Percentiles rank a stretch among this genome's conserved stretches.
phyloP scores from a whole-genome alignment of 805 yeast species.

The Saccharomycopsis sp. region DNA sequence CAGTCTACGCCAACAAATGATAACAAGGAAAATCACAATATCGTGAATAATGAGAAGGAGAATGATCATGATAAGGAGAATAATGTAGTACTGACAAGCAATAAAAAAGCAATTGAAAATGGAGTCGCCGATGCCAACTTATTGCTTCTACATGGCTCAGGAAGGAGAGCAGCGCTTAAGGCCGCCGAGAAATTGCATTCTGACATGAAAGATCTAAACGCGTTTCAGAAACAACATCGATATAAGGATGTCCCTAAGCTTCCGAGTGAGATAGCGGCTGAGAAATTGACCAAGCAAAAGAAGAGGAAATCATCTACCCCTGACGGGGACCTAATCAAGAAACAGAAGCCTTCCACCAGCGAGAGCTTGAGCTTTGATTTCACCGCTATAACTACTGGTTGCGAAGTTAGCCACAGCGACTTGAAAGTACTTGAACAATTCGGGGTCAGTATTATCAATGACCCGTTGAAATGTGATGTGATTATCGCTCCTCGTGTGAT shows the following conservation, averaged over 20 bases:
- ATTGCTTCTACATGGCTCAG: too few species aligned
- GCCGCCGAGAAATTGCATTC: slow-evolving; percentile 63
- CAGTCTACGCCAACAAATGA: too few species aligned
- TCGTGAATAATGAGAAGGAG: neutral
- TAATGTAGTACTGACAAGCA: too few species aligned
- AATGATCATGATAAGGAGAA: neutral
- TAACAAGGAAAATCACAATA: neutral
- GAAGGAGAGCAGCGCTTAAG: slow-evolving; percentile 55
- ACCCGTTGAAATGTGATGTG: slow-evolving; percentile 39
- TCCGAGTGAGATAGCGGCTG: slow-evolving; percentile 35
- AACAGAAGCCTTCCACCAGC: neutral
- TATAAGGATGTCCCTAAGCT: slow-evolving; percentile 32
- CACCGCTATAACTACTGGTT: slow-evolving; percentile 57
- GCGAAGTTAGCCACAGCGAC: too few species aligned
- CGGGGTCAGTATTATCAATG: slow-evolving; percentile 48
- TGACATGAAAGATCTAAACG: slow-evolving; percentile 61
- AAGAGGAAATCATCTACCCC: slow-evolving; percentile 3
- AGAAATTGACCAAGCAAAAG: slow-evolving; percentile 19
- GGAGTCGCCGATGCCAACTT: too few species aligned
- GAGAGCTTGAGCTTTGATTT: slow-evolving; percentile 31
- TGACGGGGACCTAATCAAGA: neutral
- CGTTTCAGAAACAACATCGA: slow-evolving; percentile 49
- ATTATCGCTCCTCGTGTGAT: slow-evolving; percentile 75
- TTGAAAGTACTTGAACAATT: slow-evolving; percentile 38
- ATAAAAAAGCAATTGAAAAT: too few species aligned